Conservation (phyloP, 1,139 yeast genomes). For the Zygosaccharomyces pseudobailii region DNA sequence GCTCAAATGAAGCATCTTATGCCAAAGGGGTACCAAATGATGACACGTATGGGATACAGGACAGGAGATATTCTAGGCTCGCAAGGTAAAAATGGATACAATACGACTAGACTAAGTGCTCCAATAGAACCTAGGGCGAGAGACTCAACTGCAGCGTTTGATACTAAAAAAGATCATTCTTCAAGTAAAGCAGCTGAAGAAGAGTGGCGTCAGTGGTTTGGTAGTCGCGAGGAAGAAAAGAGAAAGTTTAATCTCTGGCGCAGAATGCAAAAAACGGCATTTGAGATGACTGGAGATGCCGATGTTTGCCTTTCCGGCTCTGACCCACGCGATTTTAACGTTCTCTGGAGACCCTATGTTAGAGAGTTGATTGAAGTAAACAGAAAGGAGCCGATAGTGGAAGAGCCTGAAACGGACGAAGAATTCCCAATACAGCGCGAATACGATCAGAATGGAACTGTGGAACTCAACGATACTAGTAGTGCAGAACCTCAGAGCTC, state of each 20-base stretch:
- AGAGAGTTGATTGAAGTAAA: constrained; percentile 12
- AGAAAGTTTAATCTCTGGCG: constrained; percentile 18
- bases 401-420: constrained; percentile 7
- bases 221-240: constrained; percentile 14
- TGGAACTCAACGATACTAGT: neutral
- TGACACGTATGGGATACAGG: constrained; percentile 55
- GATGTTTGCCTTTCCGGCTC: constrained; percentile 22
- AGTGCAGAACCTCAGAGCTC: constrained; percentile 1
- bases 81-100: constrained; percentile 16
- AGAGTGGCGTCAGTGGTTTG: constrained; percentile 23
- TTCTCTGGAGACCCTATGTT: constrained; percentile 36
- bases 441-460: neutral
- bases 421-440: neutral
- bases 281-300: constrained; percentile 31
- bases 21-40: constrained; percentile 46
- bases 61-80: constrained; percentile 44
- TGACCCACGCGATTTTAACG: constrained; percentile 34
- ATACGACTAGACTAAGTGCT: constrained; percentile 14
- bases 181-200: constrained; percentile 8
- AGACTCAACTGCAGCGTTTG: constrained; percentile 8
- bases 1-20: constrained; percentile 3
- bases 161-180: constrained; percentile 5
- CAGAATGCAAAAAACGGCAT: constrained; percentile 33
- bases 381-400: constrained; percentile 3
- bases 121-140: constrained; percentile 28